Conservation (phyloP, 2,329 filamentous ascomycete species). For the Botryosphaeria agaves region DNA sequence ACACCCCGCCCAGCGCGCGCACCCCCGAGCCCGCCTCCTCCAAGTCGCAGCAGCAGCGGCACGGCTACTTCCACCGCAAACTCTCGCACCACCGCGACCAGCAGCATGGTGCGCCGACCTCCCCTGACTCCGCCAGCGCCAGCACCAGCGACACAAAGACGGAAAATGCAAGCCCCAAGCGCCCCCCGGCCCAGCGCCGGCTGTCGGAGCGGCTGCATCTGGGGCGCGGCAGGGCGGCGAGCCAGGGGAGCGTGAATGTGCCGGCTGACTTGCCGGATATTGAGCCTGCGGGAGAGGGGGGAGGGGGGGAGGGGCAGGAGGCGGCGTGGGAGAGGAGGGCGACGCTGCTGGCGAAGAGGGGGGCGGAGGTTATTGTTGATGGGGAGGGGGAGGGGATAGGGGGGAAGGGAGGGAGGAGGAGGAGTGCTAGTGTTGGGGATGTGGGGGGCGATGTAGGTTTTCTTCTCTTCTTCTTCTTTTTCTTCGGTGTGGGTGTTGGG, state of each 20-base stretch:
- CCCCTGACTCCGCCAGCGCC: slow-evolving; percentile 3
- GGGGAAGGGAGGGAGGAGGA: slow-evolving; percentile 5
- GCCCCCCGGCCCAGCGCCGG: slow-evolving; percentile 21
- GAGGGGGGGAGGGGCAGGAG: slow-evolving; percentile 36
- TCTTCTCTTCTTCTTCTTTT: background rate
- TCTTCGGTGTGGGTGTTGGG: too few relatives aligned
- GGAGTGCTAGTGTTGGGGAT: slow-evolving; percentile 19
- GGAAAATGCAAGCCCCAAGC: slow-evolving; percentile 7
- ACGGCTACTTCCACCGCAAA: slow-evolving; percentile 11
- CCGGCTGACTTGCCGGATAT: slow-evolving; percentile 69
- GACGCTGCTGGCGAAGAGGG: slow-evolving; percentile 59
- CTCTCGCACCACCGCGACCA: slow-evolving; percentile 2
- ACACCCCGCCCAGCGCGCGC: slow-evolving; percentile 10
- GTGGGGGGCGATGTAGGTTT: slow-evolving; percentile 19
- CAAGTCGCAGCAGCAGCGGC: slow-evolving; percentile 8
- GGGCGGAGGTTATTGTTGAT: slow-evolving; percentile 23
- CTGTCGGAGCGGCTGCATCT: slow-evolving; percentile 59
- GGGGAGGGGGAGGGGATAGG: slow-evolving; percentile 13
- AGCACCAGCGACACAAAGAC: background rate
- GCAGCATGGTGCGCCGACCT: background rate
- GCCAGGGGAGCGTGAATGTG: slow-evolving; percentile 51
- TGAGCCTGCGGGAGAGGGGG: slow-evolving; percentile 45
- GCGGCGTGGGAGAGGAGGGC: slow-evolving; percentile 84
- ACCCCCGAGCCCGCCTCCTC: slow-evolving; percentile 16
- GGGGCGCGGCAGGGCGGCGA: slow-evolving; percentile 29